These are phyloP conservation scores for Colletotrichum graminicola DNA, from an alignment of 2,329 filamentous ascomycete species.

Conservation along the genomic window DNA sequence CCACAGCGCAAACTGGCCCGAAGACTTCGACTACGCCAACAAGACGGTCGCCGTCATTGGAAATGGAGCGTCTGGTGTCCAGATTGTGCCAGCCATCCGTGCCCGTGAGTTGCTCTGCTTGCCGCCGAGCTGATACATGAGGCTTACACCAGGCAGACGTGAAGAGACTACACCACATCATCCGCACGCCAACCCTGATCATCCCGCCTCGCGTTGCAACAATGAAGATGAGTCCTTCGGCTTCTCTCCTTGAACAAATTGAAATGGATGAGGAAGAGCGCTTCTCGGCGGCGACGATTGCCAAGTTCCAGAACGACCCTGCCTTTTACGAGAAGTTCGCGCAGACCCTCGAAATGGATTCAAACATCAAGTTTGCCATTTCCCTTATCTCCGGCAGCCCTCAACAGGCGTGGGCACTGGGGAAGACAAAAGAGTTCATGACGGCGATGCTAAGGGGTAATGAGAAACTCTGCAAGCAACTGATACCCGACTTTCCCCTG, in stretches of 20 bases:
- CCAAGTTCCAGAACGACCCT: conserved; percentile 60
- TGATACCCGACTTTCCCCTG: conserved; percentile 64
- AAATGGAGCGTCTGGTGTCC: conserved; percentile 67
- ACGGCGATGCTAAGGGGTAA: conserved; percentile 60
- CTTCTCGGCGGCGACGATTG: conserved; percentile 55
- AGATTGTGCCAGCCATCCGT: conserved; percentile 65
- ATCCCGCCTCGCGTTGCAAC: conserved; percentile 52
- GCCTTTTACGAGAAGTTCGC: conserved; percentile 61
- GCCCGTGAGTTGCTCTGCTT: conserved; percentile 49
- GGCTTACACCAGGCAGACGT: conserved; percentile 50
- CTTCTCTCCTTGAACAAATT: conserved; percentile 44
- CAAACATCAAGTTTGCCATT: conserved; percentile 58
- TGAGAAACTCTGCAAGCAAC: conserved; percentile 60
- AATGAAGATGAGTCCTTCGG: conserved; percentile 52
- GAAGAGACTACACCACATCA: conserved; percentile 55
- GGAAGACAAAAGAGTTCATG: conserved; percentile 61
- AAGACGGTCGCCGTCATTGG: conserved; percentile 69
- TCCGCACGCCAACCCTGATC: conserved; percentile 59
- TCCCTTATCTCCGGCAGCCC: conserved; percentile 58
- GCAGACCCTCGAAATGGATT: conserved; percentile 60
- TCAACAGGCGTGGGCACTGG: conserved; percentile 56
- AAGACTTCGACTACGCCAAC: conserved; percentile 60
- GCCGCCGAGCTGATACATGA: not conserved
- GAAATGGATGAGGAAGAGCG: conserved; percentile 45
- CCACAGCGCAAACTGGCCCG: conserved; percentile 67